Evolutionary conservation across 805 yeast species (phyloP), one percentile per base, ranked within the genome.

Genomic region (Cyberlindnera sargentensis): DNA sequence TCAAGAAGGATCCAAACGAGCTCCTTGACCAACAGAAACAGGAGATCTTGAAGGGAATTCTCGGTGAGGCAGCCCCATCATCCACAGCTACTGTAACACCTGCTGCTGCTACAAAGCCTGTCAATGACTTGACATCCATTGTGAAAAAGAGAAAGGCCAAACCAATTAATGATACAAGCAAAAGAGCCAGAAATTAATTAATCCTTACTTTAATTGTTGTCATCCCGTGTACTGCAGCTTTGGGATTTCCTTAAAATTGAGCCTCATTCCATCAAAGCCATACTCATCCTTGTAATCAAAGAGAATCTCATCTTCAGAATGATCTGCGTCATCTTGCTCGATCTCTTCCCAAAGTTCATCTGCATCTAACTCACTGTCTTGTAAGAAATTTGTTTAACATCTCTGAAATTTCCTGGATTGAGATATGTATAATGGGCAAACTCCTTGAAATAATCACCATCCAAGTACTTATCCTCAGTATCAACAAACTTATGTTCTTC

Each of bases 121-220:
- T 81, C 7, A 80, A 82, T 52, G 88, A 82, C 57, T 64, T 83
- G 47, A 75, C 86, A 0, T 65, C 76, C 4, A 68, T 77, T 69
- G 84, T 81, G 8, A 78, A 76, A 56, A 83, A 82, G 63, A 74
- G 75, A 56, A 69, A 58, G 33, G 47, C 58, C 24, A 57, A 53
- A 24, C 47, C 49, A 7, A 26, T 39, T 3, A 36, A 33, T 26
- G 40, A 37, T 23, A 41, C 36, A 7, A 38, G 31, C 15, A 51
- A 57, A 39, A 54, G 51, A 40, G 40, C 49, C 10, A 54, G 48
- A 27, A 45, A 41, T n/a, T 53, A 41, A 43, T 25, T 15, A 15
- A 15, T 15, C 20, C 20, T 15, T 15, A 15, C 20, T 15, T 15
- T 15, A 15, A 15, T 15, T 15, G 20, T 15, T 29, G 6, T 8